Evolutionary conservation across 164 flowering plant genomes (phyloP).

Genomic region (Vitis rotundifolia): DNA sequence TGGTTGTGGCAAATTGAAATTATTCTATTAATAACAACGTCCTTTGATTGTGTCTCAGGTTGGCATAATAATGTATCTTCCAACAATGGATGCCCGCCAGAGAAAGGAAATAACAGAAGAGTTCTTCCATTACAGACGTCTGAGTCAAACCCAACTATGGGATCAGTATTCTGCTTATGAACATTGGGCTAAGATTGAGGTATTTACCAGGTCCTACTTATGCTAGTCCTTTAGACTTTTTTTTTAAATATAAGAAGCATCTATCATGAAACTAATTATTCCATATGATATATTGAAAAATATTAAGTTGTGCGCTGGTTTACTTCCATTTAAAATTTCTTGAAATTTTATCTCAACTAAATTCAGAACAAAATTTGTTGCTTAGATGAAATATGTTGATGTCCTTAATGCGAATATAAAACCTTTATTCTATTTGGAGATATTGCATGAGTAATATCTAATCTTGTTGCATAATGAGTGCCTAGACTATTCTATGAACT

Average conservation of each 20-base stretch:
- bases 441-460: no score
- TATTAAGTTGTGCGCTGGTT: no score
- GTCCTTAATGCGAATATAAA: no score
- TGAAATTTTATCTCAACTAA: no score
- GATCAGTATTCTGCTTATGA: constrained; percentile 89
- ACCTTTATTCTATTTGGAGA: no score
- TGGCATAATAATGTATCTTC: constrained; percentile 98
- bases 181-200: constrained; percentile 99
- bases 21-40: neutral
- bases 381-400: no score
- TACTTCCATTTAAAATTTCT: no score
- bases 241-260: neutral
- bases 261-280: no score
- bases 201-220: constrained; percentile 18
- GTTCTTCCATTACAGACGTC: constrained; percentile 79
- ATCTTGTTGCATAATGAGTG: no score
- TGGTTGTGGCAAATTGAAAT: neutral
- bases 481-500: no score
- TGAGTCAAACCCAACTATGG: constrained; percentile 74
- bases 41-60: constrained; percentile 52
- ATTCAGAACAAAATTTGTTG: no score
- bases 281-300: no score
- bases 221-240: neutral
- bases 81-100: constrained; percentile 91
- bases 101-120: constrained; percentile 94